Base-by-base conservation (phyloP, 805 yeast genomes). In the Pichia manshurica region DNA sequence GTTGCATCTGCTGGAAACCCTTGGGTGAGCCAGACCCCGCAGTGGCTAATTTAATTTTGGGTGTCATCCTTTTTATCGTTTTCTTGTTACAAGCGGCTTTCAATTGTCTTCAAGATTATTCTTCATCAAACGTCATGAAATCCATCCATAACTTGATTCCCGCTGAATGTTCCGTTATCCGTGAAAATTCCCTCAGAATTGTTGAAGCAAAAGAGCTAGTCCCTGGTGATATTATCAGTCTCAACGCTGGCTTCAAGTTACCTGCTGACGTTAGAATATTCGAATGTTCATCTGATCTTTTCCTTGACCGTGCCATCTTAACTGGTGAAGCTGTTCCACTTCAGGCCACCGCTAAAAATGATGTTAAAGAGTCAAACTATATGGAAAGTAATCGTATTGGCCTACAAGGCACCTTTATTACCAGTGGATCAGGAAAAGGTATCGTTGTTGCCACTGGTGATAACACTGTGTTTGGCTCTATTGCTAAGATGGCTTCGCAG, bases 211-310 rank as follows among this genome's bases (percentile, higher is more conserved):
- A 74, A 72, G 33, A 73, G 70, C 20, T 76, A 75, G 20, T 35
- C 5, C 39, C 39, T 4, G 79, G 79, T 36, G 79, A 74, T 53
- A 42, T 74, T 17, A 60, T 74, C 3, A 48, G 58, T 20, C 53
- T 75, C 33, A 49, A 55, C 15, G 61, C 67, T 19, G 76, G 77
- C 21, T 61, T 65, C 33, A 72, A 72, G 51, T 56, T 74, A 4
- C 73, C 78, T 13, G 78, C 79, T 16, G 79, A 74, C 56, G 59
- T 72, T 42, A 63, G 78, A 57, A 63, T 74, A 29, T 53, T 66
- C 22, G 64, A 66, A 9, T 45, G 60, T 28, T 65, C 72, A 22
- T 58, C 61, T 20, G 70, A 71, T 37, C 63, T 74, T 35, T 54
- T 69, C 17, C 71, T 74, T 54, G 79, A 74, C 54, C 63, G 74